Conservation (phyloP, 331 rosid genomes). For the Arachis monticola region DNA sequence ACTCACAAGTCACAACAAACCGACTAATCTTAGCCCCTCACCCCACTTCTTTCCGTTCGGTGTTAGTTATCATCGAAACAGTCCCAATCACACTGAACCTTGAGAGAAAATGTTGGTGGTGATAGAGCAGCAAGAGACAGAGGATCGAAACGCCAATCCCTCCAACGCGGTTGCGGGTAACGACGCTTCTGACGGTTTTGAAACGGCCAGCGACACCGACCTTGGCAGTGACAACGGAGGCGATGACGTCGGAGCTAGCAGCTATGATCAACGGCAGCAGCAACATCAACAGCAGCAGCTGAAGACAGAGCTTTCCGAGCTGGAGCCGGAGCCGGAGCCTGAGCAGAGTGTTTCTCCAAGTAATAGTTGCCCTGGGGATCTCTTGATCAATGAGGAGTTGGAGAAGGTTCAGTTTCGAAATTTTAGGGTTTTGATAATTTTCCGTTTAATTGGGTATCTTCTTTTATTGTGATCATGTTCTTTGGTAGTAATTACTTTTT, state of each 20-base stretch:
- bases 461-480: too few species aligned
- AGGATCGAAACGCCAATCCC: constrained; percentile 14
- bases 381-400: constrained; percentile 48
- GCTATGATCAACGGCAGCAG: neutral
- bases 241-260: neutral
- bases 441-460: neutral
- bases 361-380: constrained; percentile 33
- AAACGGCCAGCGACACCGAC: constrained; percentile 92
- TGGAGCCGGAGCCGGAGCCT: constrained; percentile 2
- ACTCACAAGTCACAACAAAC: too few species aligned
- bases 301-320: neutral
- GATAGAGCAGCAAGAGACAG: constrained; percentile 46
- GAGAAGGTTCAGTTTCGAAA: constrained; percentile 45
- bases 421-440: neutral
- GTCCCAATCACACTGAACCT: too few species aligned
- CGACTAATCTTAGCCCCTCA: too few species aligned
- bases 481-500: neutral
- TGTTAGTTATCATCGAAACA: too few species aligned
- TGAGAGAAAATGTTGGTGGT: constrained; percentile 40
- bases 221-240: constrained; percentile 54
- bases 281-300: neutral
- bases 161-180: constrained; percentile 28
- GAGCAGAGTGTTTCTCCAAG: constrained; percentile 34
- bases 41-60: too few species aligned
- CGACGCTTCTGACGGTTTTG: constrained; percentile 74